Evolutionary conservation across 2,329 filamentous ascomycete genomes (phyloP), one percentile per base, ranked within the genome.

Genomic region (Apiospora hydei): DNA sequence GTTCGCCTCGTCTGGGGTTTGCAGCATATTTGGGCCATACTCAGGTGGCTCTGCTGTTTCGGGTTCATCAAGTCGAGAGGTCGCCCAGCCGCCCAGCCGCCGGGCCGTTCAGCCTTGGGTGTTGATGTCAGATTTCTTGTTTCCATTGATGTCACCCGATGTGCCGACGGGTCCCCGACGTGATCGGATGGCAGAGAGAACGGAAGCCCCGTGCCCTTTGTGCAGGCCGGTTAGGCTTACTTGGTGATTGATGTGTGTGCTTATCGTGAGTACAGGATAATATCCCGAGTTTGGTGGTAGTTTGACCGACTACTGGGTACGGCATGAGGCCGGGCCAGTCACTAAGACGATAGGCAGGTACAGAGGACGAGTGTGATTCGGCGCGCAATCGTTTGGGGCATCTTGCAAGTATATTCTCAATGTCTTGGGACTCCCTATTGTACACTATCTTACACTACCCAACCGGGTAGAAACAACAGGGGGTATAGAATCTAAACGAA

Each of bases 391-490:
- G 6, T 21, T 21, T 21, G 3, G 18, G 34, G 16, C 34, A 30
- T 34, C 16, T 61, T 38, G 34, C 10, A 30, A 64, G 4, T 6
- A 6, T 14, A 4, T n/a, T 38, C 30, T 21, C 14, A 11, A 38
- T 5, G 57, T 13, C 21, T 41, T 41, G 8, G 8, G 18, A 24
- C 21, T 41, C 30, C 34, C 18, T n/a, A n/a, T 6, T 64, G n/a
- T 41, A 41, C 46, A 49, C 21, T 41, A 64, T 64, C 57, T 13
- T 64, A 64, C 57, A 64, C 57, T 64, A 41, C 18, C 21, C 57
- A 4, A 3, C 16, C 34, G 5, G 10, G 57, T 41, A 64, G 18
- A 64, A 64, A 41, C 18, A 24, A 41, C n/a, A 57, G 10, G 57
- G 57, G 57, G 57, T 64, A 64, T 64, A 64, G 34, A 64, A 13